Evolutionary conservation across 164 flowering plant genomes (phyloP).

Genomic region (Nymphaea thermarum): DNA sequence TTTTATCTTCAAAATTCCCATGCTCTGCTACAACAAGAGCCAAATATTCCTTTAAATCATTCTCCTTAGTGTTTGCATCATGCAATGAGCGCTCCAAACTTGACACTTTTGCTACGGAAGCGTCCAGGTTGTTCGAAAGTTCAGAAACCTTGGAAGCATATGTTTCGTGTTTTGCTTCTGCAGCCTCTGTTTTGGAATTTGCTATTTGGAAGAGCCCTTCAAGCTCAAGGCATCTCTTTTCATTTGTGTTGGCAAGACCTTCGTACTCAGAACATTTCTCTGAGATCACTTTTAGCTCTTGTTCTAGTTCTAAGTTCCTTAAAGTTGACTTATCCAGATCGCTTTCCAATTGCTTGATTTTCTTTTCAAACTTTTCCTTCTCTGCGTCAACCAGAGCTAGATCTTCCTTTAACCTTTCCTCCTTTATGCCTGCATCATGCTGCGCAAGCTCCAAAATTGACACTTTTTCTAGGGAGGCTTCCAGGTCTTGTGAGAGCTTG

Average conservation of each 20-base stretch:
- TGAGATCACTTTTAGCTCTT: slow-evolving; percentile 40
- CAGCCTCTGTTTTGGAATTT: slow-evolving; percentile 43
- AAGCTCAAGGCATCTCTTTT: slow-evolving; percentile 51
- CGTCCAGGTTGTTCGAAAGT: slow-evolving; percentile 49
- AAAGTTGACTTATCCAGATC: neutral
- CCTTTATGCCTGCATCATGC: slow-evolving; percentile 45
- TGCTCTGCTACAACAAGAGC: neutral
- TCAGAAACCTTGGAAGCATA: slow-evolving; percentile 35
- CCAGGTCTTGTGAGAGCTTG: slow-evolving; percentile 48
- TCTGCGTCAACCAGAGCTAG: slow-evolving; percentile 7
- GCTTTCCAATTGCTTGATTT: neutral
- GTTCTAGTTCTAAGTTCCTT: slow-evolving; percentile 72
- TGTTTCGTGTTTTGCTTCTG: slow-evolving; percentile 33
- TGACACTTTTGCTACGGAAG: slow-evolving; percentile 35
- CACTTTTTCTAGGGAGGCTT: slow-evolving; percentile 36
- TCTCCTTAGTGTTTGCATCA: slow-evolving; percentile 49
- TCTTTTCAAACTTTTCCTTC: neutral
- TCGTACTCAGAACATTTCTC: slow-evolving; percentile 26
- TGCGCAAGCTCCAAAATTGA: slow-evolving; percentile 57
- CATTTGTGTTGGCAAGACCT: slow-evolving; percentile 16
- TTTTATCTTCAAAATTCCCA: slow-evolving; percentile 7
- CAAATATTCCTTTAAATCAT: slow-evolving; percentile 28
- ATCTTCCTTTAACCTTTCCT: slow-evolving; percentile 37
- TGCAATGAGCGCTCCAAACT: slow-evolving; percentile 51
- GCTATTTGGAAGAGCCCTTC: slow-evolving; percentile 42